Percentiles rank a stretch among this genome's conserved stretches.
These are phyloP conservation scores for Taiozyma sp. DNA, from an alignment of 1,139 yeast genomes.

Conservation along the genomic window DNA sequence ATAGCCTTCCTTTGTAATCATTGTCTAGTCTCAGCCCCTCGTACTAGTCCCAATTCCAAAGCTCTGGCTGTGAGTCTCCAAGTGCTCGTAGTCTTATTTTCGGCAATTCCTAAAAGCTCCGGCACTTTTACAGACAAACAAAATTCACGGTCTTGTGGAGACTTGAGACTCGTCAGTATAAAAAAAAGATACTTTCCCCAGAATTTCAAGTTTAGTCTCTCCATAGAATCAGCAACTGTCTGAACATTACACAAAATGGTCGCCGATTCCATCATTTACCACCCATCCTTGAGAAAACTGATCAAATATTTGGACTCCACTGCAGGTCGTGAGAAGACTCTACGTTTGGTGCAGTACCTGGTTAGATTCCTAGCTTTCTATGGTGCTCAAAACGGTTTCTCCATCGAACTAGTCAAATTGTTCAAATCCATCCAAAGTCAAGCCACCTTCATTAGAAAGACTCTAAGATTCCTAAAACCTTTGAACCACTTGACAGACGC, in stretches of 20 bases:
- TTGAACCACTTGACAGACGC: slow-evolving; percentile 69
- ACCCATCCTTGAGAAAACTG: slow-evolving; percentile 64
- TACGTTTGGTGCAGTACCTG: slow-evolving; percentile 78
- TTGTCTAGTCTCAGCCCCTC: too few relatives aligned
- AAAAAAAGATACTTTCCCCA: background rate
- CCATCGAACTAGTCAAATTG: slow-evolving; percentile 42
- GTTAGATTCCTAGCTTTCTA: slow-evolving; percentile 66
- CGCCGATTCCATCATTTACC: slow-evolving; percentile 61
- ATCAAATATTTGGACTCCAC: slow-evolving; percentile 62
- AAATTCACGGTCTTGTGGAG: background rate
- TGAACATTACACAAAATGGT: slow-evolving; percentile 41
- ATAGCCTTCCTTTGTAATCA: too few relatives aligned
- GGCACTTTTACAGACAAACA: background rate
- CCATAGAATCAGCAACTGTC: background rate
- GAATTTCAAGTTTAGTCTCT: background rate
- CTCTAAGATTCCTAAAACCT: slow-evolving; percentile 82
- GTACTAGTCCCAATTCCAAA: too few relatives aligned
- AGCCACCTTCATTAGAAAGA: slow-evolving; percentile 71
- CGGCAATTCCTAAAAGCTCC: background rate
- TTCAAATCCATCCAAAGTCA: slow-evolving; percentile 51
- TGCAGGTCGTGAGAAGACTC: slow-evolving; percentile 73
- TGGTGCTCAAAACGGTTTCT: slow-evolving; percentile 55
- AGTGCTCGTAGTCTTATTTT: background rate
- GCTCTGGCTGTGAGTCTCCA: too few relatives aligned
- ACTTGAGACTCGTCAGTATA: background rate